Evolutionary conservation across 441 rosid genomes (phyloP), one percentile per base, ranked within the genome.

Genomic region (Syzygium malaccense): DNA sequence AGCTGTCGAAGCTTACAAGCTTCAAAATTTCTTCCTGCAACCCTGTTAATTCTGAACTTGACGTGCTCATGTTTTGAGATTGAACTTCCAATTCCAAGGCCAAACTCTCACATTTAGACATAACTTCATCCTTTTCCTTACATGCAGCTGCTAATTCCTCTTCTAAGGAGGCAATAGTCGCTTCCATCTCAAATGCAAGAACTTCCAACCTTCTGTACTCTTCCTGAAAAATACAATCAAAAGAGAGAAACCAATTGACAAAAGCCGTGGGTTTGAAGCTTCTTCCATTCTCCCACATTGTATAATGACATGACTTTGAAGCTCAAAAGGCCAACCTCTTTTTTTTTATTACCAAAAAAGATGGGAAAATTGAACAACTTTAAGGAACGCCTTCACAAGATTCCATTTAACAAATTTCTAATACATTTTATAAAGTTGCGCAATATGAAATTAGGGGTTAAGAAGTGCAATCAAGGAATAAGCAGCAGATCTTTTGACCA

Each of bases 161-260:
- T 89, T 95, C 98, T 91, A 97, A 88, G 88, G 99, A 94, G 92
- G 96, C 98, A 91, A 95, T 95, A 80, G 96, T 93, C 91, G 97
- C 90, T 91, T 98, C 99, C 99, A 96, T 96, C 92, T 98, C 99
- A 95, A 96, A 95, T 85, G 97, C 97, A 90, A 94, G 95, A 90
- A 95, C 95, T 94, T 96, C 99, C 89, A 98, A 92, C 90, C 92
- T 92, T 89, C 66, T 92, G 90, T 94, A 94, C 9, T 96, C 98
- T 89, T 96, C 99, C 99, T 98, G 90, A 91, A 87, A 64, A 92
- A 89, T 55, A 89, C 37, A 85, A 84, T 88, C 90, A 66, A 85
- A 86, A 86, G 66, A 12, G 20, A 48, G 54, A 87, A 56, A 78
- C 83, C 58, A 86, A 64, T 85, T 68, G 37, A 49, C 32, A 86